Evolutionary conservation across 2,329 filamentous ascomycete species (phyloP).

Genomic region (Aciculosporium take): DNA sequence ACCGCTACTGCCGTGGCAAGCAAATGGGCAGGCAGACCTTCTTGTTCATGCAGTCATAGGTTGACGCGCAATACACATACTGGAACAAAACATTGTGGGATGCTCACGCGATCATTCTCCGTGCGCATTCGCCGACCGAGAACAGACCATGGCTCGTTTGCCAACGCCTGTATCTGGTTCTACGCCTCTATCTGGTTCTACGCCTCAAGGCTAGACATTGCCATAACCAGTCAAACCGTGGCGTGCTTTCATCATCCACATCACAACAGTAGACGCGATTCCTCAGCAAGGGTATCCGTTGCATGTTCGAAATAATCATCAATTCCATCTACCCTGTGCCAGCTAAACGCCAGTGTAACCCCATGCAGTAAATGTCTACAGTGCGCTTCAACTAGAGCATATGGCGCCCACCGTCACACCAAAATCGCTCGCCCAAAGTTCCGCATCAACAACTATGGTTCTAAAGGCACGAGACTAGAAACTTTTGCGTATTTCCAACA

Average conservation of each 20-base stretch:
- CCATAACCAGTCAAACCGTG: no score
- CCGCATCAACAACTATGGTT: background rate
- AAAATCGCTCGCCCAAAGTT: background rate
- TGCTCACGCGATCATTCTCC: no score
- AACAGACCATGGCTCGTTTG: no score
- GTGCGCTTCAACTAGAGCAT: constrained; percentile 1
- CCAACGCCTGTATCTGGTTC: no score
- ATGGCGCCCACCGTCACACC: background rate
- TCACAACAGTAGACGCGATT: background rate
- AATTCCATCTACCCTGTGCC: constrained; percentile 10
- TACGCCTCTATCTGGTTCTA: no score
- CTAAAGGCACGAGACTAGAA: background rate
- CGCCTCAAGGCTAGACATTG: no score
- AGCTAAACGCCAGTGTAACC: constrained; percentile 8
- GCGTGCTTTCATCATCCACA: background rate
- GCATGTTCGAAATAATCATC: constrained; percentile 6
- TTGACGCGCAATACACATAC: no score
- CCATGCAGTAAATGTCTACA: constrained; percentile 1
- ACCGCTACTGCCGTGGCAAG: background rate
- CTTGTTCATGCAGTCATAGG: no score
- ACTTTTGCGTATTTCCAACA: constrained; percentile 4
- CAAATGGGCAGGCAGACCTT: background rate
- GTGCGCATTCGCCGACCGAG: no score
- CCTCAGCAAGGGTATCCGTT: background rate
- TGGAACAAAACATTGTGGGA: no score